Evolutionary conservation across 2,329 filamentous ascomycete genomes (phyloP), one percentile per base, ranked within the genome.

Genomic region (Rhynchosporium graminicola): DNA sequence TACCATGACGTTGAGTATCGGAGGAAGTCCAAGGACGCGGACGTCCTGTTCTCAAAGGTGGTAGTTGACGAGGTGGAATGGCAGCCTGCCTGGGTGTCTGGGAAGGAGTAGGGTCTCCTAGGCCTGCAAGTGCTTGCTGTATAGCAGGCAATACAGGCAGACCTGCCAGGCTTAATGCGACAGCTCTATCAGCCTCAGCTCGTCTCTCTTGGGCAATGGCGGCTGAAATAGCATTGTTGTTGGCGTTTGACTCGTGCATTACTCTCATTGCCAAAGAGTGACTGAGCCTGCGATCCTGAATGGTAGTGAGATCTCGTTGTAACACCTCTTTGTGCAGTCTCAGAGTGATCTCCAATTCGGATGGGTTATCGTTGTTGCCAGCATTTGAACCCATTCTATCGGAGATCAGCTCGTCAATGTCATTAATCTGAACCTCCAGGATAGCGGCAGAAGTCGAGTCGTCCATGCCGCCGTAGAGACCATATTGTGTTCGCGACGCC

Each of bases 281-380:
- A 4, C 20, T 29, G 20, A 61, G 26, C 20, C 40, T 42, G 20
- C 57, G 54, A 48, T 60, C 63, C 26, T 42, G 48, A 43, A 61
- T 58, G 10, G 29, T 43, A 12, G 33, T 20, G 15, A 60, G 20
- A 20, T 10, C 58, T 45, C 51, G 45, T 47, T 59, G 20, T 7
- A 63, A 29, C 42, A 65, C 64, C 26, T 61, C 38, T 20, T 60
- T 43, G 12, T 66, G 62, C 3, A 50, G 36, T 20, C 45, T 3
- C 4, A 59, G 42, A 12, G 59, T 52, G 15, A 47, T 31, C 45
- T 46, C 29, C 36, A 47, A 48, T 46, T 57, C 50, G 13, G 26
- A 33, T 26, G 63, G 28, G 7, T 40, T 26, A 20, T 33, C 36
- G 43, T 29, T 48, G 28, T 29, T 52, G 12, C 29, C 36, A 9